Conservation (phyloP, 2,329 filamentous ascomycete species). For the Sporothrix brunneoviolacea region DNA sequence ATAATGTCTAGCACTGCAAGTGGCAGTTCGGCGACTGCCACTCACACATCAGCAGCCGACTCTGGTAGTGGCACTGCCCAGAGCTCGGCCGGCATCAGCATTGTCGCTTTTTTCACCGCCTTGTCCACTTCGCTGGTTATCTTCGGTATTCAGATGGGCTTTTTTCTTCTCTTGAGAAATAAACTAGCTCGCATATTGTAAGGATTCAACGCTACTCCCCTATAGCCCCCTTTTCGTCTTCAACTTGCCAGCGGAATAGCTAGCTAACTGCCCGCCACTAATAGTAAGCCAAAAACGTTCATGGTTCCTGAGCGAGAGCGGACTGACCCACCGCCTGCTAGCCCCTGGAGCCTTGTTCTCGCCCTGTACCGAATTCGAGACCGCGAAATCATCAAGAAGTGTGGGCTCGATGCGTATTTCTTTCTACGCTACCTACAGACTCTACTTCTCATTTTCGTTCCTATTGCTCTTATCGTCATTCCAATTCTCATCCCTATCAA, state of each 20-base stretch:
- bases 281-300: conserved; percentile 74
- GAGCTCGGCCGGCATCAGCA: conserved; percentile 34
- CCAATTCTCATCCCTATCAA: conserved; percentile 87
- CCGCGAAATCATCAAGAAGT: conserved; percentile 86
- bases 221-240: neutral
- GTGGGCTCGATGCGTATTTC: conserved; percentile 93
- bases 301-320: conserved; percentile 80
- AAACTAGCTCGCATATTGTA: conserved; percentile 80
- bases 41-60: conserved; percentile 1
- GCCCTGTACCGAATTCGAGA: conserved; percentile 62
- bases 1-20: conserved; percentile 14
- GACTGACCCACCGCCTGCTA: conserved; percentile 63
- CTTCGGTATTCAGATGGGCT: conserved; percentile 56
- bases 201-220: conserved; percentile 24
- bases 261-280: conserved; percentile 8
- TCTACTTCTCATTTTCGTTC: conserved; percentile 85
- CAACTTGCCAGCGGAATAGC: conserved; percentile 1
- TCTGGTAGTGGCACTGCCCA: conserved; percentile 20
- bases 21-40: conserved; percentile 10
- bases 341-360: conserved; percentile 45
- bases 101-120: conserved; percentile 58
- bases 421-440: conserved; percentile 77
- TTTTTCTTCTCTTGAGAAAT: conserved; percentile 72
- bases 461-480: conserved; percentile 68
- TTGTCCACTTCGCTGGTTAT: conserved; percentile 55